These are phyloP conservation scores for Durusdinium trenchii DNA, from an alignment of 73 alveolate species.

Conservation along the genomic window DNA sequence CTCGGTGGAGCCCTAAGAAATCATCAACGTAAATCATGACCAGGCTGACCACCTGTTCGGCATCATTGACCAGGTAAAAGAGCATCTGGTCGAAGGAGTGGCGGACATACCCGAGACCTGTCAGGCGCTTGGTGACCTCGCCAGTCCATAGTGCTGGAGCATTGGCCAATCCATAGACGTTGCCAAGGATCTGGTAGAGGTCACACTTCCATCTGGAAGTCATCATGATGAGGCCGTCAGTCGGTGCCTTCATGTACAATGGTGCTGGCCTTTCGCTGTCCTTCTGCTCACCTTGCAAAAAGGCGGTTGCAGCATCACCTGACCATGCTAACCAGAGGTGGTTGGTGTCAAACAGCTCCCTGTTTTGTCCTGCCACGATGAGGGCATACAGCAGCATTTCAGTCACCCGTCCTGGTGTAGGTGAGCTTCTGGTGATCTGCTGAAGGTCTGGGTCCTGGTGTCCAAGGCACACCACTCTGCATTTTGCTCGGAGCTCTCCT, in stretches of 20 bases:
- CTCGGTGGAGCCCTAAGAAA: background rate
- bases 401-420: background rate
- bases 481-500: background rate
- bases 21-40: background rate
- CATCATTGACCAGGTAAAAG: background rate
- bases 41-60: background rate
- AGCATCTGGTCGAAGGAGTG: background rate
- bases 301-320: constrained; percentile 47
- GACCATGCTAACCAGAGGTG: background rate
- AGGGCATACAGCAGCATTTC: background rate
- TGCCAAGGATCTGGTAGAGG: background rate
- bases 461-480: constrained; percentile 25
- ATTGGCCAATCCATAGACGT: background rate
- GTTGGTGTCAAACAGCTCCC: background rate
- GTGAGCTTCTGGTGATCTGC: background rate
- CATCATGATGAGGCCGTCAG: background rate
- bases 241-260: background rate
- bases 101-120: background rate
- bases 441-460: constrained; percentile 25
- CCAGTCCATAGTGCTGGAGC: background rate
- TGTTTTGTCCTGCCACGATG: background rate
- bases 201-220: background rate
- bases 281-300: background rate
- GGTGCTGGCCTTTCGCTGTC: background rate
- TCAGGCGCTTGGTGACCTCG: background rate